These are phyloP conservation scores for Komagataella populi DNA, from an alignment of 805 yeast species.

Conservation along the genomic window DNA sequence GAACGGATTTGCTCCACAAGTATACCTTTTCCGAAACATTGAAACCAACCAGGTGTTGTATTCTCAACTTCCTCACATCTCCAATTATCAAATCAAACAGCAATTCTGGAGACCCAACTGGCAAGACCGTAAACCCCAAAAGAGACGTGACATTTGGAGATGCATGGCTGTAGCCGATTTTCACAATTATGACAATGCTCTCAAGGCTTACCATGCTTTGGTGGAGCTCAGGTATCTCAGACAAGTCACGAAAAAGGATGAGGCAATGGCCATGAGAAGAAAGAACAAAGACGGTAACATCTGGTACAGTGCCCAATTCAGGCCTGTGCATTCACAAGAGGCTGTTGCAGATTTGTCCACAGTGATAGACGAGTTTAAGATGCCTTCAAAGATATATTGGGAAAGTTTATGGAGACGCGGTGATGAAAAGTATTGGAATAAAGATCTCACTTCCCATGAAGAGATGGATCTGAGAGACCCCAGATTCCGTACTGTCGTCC, in stretches of 20 bases:
- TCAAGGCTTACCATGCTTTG: constrained; percentile 60
- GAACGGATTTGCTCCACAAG: constrained; percentile 69
- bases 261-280: constrained; percentile 56
- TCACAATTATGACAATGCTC: constrained; percentile 45
- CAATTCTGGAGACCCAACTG: constrained; percentile 79
- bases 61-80: constrained; percentile 66
- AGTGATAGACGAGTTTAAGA: constrained; percentile 50
- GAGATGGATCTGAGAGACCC: constrained; percentile 39
- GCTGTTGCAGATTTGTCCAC: constrained; percentile 74
- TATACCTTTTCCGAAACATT: constrained; percentile 69
- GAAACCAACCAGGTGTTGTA: constrained; percentile 85
- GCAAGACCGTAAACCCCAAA: constrained; percentile 71
- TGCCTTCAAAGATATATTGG: constrained; percentile 52
- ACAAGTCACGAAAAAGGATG: constrained; percentile 42
- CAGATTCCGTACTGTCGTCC: constrained; percentile 52
- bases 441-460: constrained; percentile 44
- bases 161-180: constrained; percentile 76
- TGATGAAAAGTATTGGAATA: constrained; percentile 58
- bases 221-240: constrained; percentile 64
- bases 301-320: constrained; percentile 79
- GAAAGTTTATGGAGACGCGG: constrained; percentile 85
- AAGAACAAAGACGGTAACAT: constrained; percentile 66
- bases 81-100: constrained; percentile 40
- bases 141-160: constrained; percentile 83
- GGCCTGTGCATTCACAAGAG: constrained; percentile 86